Evolutionary conservation across 371 early-diverging fungal genomes (phyloP), one percentile per base, ranked within the genome.

Genomic region (Mortierella sp.): DNA sequence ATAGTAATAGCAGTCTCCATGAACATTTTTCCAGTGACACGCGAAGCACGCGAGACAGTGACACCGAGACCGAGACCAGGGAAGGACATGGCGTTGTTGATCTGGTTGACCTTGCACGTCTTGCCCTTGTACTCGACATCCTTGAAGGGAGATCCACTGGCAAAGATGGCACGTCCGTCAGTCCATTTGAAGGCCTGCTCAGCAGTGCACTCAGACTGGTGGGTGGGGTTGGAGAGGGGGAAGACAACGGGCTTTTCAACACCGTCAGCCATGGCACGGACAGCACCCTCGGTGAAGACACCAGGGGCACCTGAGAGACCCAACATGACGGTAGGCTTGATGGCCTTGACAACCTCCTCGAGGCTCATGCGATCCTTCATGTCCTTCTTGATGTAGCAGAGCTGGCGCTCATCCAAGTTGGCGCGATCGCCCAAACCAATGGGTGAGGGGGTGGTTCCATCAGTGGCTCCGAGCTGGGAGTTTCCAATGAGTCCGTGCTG

Each of bases 31-130:
- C 91, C 83, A 0, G 92, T 91, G 8, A 93, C 93, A n/a, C 88
- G 87, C 65, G 82, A 89, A 4, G 92, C 90, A 51, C 90, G 84
- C 32, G 93, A 91, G 27, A 91, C 91, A 1, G 91, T 91, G 55
- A 93, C 87, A 75, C 92, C 93, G 32, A 93, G 84, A 78, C 93
- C 93, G 44, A 93, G 87, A 79, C 93, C 93, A 29, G 86, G 86
- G 86, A 93, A 93, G 55, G 91, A 91, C 83, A 91, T 92, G 68
- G 92, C 91, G 83, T 93, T 93, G 82, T 93, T 93, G 88, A 92
- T 91, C 83, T 92, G 93, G 75, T 93, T 93, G n/a, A 91, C 91
- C 76, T 88, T 87, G 72, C 91, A 88, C 10, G 89, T 70, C 63
- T 88, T 87, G 60, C 92, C 91, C 75, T 91, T 89, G 70, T 79